Conservation (phyloP, 257 asterid species). For the Solanum virginianum region DNA sequence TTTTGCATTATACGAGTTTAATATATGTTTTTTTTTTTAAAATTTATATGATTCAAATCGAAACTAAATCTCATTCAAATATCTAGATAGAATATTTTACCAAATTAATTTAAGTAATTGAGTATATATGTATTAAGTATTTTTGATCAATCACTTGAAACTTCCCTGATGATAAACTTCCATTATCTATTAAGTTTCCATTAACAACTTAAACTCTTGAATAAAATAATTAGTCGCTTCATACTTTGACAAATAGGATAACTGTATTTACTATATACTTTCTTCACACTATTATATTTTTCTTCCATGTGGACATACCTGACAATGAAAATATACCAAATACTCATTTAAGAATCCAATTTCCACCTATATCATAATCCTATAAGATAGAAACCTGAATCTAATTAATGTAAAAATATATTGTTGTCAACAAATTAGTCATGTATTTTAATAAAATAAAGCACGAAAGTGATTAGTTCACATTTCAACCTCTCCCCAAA, state of each 20-base stretch:
- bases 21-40: no score
- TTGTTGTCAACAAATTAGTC: not conserved
- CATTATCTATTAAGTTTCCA: no score
- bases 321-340: not conserved
- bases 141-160: not conserved
- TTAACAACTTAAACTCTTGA: no score
- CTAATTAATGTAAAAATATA: not conserved
- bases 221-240: no score
- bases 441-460: not conserved
- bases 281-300: not conserved
- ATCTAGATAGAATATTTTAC: no score
- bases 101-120: no score
- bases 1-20: no score
- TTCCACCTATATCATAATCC: not conserved
- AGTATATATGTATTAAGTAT: no score
- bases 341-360: not conserved
- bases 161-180: no score
- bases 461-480: not conserved
- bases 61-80: no score
- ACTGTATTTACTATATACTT: not conserved
- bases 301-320: not conserved
- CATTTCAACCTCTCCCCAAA: not conserved
- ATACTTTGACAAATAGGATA: not conserved
- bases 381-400: not conserved
- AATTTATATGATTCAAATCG: no score